These are phyloP conservation scores for Cyberlindnera suaveolens DNA, from an alignment of 805 yeast species.

Conservation along the genomic window DNA sequence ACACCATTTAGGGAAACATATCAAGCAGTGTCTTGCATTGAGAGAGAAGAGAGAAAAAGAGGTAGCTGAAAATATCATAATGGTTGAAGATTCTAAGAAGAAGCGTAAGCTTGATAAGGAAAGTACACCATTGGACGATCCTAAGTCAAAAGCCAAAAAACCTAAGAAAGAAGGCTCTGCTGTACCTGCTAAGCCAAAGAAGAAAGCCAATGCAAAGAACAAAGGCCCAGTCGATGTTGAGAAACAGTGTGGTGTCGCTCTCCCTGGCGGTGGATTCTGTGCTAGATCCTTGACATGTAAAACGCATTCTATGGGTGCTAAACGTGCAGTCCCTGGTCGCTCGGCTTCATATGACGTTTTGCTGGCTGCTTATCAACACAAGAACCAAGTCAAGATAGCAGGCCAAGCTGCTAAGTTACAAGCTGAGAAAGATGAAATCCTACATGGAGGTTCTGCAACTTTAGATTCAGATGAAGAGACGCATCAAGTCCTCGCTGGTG, in stretches of 20 bases:
- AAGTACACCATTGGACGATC: constrained; percentile 11
- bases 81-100: constrained; percentile 1
- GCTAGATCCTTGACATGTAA: constrained; percentile 95
- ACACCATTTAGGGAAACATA: constrained; percentile 32
- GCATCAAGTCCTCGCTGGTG: constrained; percentile 85
- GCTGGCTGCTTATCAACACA: constrained; percentile 83
- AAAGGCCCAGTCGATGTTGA: constrained; percentile 88
- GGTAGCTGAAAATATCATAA: neutral
- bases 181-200: constrained; percentile 24
- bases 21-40: constrained; percentile 31
- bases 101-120: constrained; percentile 18
- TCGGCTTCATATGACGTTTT: constrained; percentile 88
- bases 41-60: constrained; percentile 23
- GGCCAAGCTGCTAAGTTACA: constrained; percentile 77
- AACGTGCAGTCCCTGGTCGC: constrained; percentile 90
- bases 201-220: constrained; percentile 47
- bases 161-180: constrained; percentile 16
- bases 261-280: constrained; percentile 93
- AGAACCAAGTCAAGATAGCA: constrained; percentile 86
- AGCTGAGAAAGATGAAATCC: constrained; percentile 64
- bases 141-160: constrained; percentile 11
- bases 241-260: constrained; percentile 90
- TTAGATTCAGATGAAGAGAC: constrained; percentile 84
- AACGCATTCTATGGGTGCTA: constrained; percentile 98
- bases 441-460: constrained; percentile 34